These are phyloP conservation scores for Termitomyces sp. DNA, from an alignment of 768 basidiomycete genomes.

Conservation along the genomic window DNA sequence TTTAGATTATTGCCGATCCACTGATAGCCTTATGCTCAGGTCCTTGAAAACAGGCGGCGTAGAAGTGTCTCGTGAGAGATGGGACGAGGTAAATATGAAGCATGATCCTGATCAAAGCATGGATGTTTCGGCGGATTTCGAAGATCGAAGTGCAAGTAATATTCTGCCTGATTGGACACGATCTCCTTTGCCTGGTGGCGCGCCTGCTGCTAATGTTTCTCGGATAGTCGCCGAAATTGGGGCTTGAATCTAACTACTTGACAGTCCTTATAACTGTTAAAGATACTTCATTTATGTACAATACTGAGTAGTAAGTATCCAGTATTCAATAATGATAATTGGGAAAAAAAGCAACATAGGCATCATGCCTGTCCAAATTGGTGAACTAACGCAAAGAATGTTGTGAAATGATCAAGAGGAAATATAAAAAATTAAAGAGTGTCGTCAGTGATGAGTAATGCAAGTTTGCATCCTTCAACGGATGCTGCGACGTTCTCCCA, in stretches of 20 bases:
- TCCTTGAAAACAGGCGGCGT: constrained; percentile 83
- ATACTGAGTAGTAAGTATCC: not conserved
- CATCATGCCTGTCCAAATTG: not conserved
- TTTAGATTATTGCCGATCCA: not conserved
- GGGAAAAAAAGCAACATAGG: not conserved
- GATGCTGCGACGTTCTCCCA: constrained; percentile 52
- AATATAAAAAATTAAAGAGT: constrained; percentile 9
- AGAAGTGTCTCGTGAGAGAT: constrained; percentile 80
- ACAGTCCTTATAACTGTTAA: constrained; percentile 1
- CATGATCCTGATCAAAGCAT: constrained; percentile 41
- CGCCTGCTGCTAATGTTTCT: constrained; percentile 49
- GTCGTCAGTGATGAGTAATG: constrained; percentile 51
- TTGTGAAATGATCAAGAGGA: not conserved
- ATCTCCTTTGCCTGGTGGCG: constrained; percentile 56
- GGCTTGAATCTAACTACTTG: constrained; percentile 11
- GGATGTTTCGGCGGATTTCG: constrained; percentile 34
- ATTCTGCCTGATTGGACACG: constrained; percentile 85
- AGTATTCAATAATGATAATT: constrained; percentile 4
- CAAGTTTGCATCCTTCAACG: constrained; percentile 49
- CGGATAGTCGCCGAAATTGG: constrained; percentile 18
- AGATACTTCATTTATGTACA: not conserved
- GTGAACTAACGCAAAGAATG: constrained; percentile 2
- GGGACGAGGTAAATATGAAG: constrained; percentile 67
- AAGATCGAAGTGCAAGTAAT: constrained; percentile 31
- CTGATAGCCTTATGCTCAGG: constrained; percentile 32